Base-by-base conservation (phyloP, 1,284 basidiomycete species). In the Abortiporus biennis region DNA sequence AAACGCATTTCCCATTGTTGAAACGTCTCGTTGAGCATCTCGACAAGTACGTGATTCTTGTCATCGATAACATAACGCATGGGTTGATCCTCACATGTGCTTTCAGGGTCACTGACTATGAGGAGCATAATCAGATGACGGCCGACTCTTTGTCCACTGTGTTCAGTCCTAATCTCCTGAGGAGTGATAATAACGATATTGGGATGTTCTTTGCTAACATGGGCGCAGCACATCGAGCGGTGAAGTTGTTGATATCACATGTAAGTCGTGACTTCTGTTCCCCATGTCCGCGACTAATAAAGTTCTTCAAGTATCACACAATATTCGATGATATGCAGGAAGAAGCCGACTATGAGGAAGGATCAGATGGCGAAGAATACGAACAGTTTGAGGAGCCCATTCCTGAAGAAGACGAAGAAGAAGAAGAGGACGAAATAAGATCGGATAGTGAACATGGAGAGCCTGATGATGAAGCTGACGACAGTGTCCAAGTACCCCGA, bases 121-220 rank as follows among this genome's bases (percentile, higher is more conserved):
- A 92, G 56, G 85, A 88, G 45, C 73, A 80, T 37, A 92, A 91
- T 53, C 85, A 91, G 47, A 91, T 91, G 88, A 87, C 83, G 1
- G 79, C 85, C 0, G 82, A 87, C 50, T 82, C 84, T 4, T 68
- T 91, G 3, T 81, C 88, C 0, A 89, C 88, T 36, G 85, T 90
- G 17, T 89, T 90, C 60, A 85, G 85, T 47, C 87, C 86, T 2
- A 88, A 87, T 53, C 62, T 91, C 42, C 59, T 82, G 39, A 76
- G 79, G 24, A 78, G 79, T 2, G 82, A 79, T 12, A 76, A 79
- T 54, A 84, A 85, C 49, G 81, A 87, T 53, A 80, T 87, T 58
- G 74, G 72, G 8, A 68, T 82, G 58, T 80, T 85, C 52, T 71
- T 91, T 52, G 72, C 78, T 44, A 87, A 90, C 52, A 87, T 90